Base-by-base conservation (phyloP, 805 yeast species). In the Tetrapisispora nanseiensis region DNA sequence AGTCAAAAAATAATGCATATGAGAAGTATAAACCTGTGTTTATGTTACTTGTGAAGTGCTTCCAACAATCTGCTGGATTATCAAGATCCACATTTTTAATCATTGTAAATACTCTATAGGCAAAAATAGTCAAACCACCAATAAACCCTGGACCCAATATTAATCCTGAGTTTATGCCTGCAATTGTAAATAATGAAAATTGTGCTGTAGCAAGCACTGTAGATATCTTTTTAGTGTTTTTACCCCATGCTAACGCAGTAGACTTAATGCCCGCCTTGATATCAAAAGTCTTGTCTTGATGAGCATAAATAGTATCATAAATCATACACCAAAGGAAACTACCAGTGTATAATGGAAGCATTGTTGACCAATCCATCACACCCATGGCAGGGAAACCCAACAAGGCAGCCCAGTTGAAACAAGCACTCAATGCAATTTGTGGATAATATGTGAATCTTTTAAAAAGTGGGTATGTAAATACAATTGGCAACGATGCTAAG, bases 341-440 rank as follows among this genome's bases (percentile, higher is more conserved):
- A 15, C 95, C 76, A 3, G 78, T 59, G 54, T 81, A 86, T 38
- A 92, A 67, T 0, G 96, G 86, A 3, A 76, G 66, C 77, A 89
- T 89, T 4, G 86, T 82, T 9, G 77, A 65, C 68, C 76, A 71
- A 53, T 82, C 75, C 74, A 90, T 74, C 3, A 90, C 76, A 0
- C 94, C 95, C 77, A 92, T 85, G 1, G 97, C 97, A 8, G 98
- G 97, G 64, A 85, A 90, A 0, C 97, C 98, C 24, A 92, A 64
- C 31, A 92, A 57, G 13, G 95, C 86, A 29, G 95, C 97, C 97
- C 98, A 92, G 46, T 85, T 82, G 63, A 86, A 92, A 55, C 95
- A 84, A 10, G 82, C 70, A 30, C 94, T 75, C 11, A 94, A 70
- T 50, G 76, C 78, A 13, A 77, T 76, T 62, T 92, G 99, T 13